A percentile compares a stretch with the other conserved stretches of the same genome.
These are phyloP conservation scores for Monosporascus sp. DNA, from an alignment of 2,329 filamentous ascomycete genomes.

Conservation along the genomic window DNA sequence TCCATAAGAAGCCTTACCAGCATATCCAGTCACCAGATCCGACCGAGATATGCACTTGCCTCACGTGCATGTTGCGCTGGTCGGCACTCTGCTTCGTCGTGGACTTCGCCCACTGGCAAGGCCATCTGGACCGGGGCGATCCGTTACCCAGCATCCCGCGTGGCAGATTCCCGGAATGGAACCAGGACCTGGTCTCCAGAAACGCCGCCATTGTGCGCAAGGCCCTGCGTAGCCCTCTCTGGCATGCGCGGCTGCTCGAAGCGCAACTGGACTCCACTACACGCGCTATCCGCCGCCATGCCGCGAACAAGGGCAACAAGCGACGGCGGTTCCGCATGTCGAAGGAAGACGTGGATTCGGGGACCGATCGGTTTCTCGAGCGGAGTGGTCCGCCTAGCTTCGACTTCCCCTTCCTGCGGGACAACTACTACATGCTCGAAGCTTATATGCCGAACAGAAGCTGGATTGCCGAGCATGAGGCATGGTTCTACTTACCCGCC, in stretches of 20 bases:
- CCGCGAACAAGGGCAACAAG: slow-evolving; percentile 42
- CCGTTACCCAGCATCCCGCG: slow-evolving; percentile 48
- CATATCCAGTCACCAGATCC: slow-evolving; percentile 44
- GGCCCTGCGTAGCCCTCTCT: slow-evolving; percentile 42
- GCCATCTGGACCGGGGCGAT: slow-evolving; percentile 41
- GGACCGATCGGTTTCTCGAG: slow-evolving; percentile 46
- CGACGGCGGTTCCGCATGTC: slow-evolving; percentile 41
- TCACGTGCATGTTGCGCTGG: slow-evolving; percentile 52
- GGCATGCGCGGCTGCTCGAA: slow-evolving; percentile 45
- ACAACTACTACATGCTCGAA: slow-evolving; percentile 55
- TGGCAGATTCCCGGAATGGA: slow-evolving; percentile 45
- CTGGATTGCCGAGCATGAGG: slow-evolving; percentile 40
- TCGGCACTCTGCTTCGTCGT: slow-evolving; percentile 48
- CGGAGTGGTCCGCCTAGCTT: slow-evolving; percentile 44
- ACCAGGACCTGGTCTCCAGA: slow-evolving; percentile 35
- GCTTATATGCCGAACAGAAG: slow-evolving; percentile 51
- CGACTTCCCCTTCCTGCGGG: slow-evolving; percentile 50
- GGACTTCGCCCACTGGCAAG: slow-evolving; percentile 54
- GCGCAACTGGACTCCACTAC: slow-evolving; percentile 41
- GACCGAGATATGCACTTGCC: slow-evolving; percentile 47
- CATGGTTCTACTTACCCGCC: slow-evolving; percentile 44
- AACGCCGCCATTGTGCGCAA: slow-evolving; percentile 40
- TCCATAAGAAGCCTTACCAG: slow-evolving; percentile 46
- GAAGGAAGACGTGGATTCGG: slow-evolving; percentile 36
- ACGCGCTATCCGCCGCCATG: slow-evolving; percentile 40